Evolutionary conservation across 495 filamentous ascomycete species (phyloP), one percentile per base, ranked within the genome.

Genomic region (Penicillium atrosanguineum): DNA sequence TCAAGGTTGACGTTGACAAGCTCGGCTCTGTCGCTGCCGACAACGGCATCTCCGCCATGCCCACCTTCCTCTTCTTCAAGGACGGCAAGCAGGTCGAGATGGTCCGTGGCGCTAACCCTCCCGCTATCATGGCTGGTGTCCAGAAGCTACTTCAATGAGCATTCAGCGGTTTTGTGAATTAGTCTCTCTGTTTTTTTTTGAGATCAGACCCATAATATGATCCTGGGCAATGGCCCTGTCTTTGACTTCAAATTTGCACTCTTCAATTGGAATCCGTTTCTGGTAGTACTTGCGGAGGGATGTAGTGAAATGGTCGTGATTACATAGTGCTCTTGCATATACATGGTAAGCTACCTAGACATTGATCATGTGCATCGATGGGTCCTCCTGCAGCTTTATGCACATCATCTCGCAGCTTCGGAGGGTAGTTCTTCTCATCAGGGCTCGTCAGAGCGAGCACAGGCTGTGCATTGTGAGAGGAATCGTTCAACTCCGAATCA

Each of bases 1-100:
- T 82, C 83, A 95, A 97, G 82, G 70, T 98, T 67, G 91, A 97
- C 73, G 91, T 97, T 55, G 94, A 98, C 71, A 76, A 88, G 55
- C 75, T 93, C 25, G 70, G 85, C 52, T 82, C 87, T 1, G 84
- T 96, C 15, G 87, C 89, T 34, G 80, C 86, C 61, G 83, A 95
- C 64, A 83, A 94, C 50, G 84, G 83, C 57, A 82, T 98, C 74
- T 87, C 89, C 61, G 91, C 94, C 63, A 97, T 98, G 94, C 94
- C 94, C 50, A 96, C 93, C 12, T 96, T 98, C 77, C 52, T 85
- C 19, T 70, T 95, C 60, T 96, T 91, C 82, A 91, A 89, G 79
- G 68, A 85, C 53, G 91, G 89, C 49, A 69, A 88, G 66, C 76
- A 79, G 68, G 77, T 83, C 54, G 64, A 78, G 23, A 87, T 90